Evolutionary conservation across 768 basidiomycete genomes (phyloP).

Genomic region (Russula olivacea): DNA sequence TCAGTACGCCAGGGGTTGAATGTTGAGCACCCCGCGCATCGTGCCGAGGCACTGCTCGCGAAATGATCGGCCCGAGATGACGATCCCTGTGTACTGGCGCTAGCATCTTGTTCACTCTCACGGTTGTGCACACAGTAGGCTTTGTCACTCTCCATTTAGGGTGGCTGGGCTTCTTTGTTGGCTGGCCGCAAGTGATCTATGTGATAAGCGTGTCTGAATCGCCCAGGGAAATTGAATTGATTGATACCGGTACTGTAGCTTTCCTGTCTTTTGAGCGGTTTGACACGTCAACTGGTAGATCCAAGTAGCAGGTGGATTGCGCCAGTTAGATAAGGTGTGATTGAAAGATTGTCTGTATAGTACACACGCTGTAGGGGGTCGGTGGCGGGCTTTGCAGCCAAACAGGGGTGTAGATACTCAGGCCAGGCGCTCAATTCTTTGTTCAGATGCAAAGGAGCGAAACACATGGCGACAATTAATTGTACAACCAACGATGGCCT

Average conservation of each 20-base stretch:
- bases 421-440: too few relatives aligned
- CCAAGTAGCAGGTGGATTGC: background rate
- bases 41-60: background rate
- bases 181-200: background rate
- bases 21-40: background rate
- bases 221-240: background rate
- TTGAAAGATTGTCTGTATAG: background rate
- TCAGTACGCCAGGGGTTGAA: background rate
- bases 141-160: slow-evolving; percentile 3
- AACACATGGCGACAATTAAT: background rate
- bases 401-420: too few relatives aligned
- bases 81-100: background rate
- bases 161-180: background rate
- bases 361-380: too few relatives aligned
- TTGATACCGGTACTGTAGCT: background rate
- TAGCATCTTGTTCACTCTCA: background rate
- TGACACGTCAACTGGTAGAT: background rate
- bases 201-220: background rate
- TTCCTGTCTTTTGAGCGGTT: background rate
- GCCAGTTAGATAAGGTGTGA: too few relatives aligned
- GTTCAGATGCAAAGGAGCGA: background rate
- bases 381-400: background rate
- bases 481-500: too few relatives aligned
- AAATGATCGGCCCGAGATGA: background rate
- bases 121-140: background rate